Base-by-base conservation (phyloP, 495 filamentous ascomycete species). In the Lasiosphaeris hirsuta region DNA sequence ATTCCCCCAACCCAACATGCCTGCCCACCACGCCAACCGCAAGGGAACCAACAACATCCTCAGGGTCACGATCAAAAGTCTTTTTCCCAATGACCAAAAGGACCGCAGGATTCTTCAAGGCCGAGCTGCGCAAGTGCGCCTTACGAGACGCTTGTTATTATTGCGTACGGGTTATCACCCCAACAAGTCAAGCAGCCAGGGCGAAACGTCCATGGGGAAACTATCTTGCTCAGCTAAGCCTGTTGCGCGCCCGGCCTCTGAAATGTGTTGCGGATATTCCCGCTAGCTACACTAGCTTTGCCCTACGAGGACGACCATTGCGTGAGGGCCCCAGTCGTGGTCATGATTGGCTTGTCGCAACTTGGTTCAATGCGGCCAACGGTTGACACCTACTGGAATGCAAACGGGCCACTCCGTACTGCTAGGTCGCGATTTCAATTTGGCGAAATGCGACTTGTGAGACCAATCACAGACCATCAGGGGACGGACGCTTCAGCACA, bases 41-140 rank as follows among this genome's bases (percentile, higher is more conserved):
- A 30, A 30, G 23, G 23, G 23, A 30, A 5, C 23, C 5, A 30
- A 30, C 23, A 30, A 30, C 23, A 30, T 30, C 23, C 23, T 30
- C 23, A 5, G 23, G 23, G 23, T 46, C 43, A 9, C 10, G 43
- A 46, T 38, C n/a, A 43, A 19, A 15, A 38, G 15, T n/a, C 33
- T 39, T 51, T 18, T 30, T 30, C 23, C 23, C 23, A 30, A 30
- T 30, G 5, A 30, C 23, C 23, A 14, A 51, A 51, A 11, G 48
- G 37, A 34, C 49, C n/a, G 34, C 7, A 30, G 15, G n/a, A 18
- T 8, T 36, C 11, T 51, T 10, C n/a, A 4, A 38, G 37, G 49
- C 10, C 35, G 49, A 36, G 19, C 37, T 39, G 34, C 53, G 18
- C 35, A 35, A 55, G 42, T 55, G 53, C 35, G 53, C 53, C 53